A percentile compares a stretch with the other conserved stretches of the same genome.
These are phyloP conservation scores for Ophiostoma montium DNA, from an alignment of 2,329 filamentous ascomycete genomes.

Conservation along the genomic window DNA sequence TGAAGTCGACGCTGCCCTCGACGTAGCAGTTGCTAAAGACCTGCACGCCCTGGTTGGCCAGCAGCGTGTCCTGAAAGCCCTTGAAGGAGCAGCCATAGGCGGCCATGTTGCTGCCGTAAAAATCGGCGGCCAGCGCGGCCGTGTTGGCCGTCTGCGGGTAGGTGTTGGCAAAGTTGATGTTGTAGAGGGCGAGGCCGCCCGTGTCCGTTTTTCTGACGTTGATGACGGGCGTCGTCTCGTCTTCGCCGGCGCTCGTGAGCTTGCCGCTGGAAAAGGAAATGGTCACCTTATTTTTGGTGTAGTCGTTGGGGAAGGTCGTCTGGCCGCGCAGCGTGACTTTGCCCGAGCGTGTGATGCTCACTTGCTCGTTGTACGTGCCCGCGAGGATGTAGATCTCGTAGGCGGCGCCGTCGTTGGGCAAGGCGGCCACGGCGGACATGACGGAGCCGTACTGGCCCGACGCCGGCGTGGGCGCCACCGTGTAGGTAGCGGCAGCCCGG, in stretches of 20 bases:
- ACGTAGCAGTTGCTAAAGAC: constrained; percentile 22
- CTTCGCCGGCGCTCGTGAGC: constrained; percentile 25
- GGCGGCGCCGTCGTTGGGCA: constrained; percentile 25
- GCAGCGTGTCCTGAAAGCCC: constrained; percentile 20
- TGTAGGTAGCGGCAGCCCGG: constrained; percentile 6
- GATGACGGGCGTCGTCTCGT: constrained; percentile 30
- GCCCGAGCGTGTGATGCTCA: constrained; percentile 25
- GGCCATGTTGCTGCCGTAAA: constrained; percentile 21
- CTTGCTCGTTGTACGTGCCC: constrained; percentile 28
- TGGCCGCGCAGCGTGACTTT: constrained; percentile 24
- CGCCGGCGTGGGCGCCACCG: constrained; percentile 18
- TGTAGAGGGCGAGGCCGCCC: constrained; percentile 35
- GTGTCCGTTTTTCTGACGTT: constrained; percentile 29
- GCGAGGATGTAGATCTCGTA: constrained; percentile 26
- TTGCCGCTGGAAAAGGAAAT: constrained; percentile 24
- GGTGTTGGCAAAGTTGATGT: constrained; percentile 29
- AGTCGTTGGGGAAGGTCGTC: constrained; percentile 21
- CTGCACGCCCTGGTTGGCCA: constrained; percentile 19
- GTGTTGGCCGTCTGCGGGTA: constrained; percentile 15
- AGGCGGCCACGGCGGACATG: constrained; percentile 27
- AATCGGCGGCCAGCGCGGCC: constrained; percentile 19
- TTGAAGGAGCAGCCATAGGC: constrained; percentile 18
- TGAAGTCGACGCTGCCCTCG: constrained; percentile 19
- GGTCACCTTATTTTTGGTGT: constrained; percentile 23
- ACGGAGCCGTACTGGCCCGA: constrained; percentile 26